These are phyloP conservation scores for Chlamydomonas eustigma DNA, from an alignment of 139 green algal genomes.

Conservation along the genomic window DNA sequence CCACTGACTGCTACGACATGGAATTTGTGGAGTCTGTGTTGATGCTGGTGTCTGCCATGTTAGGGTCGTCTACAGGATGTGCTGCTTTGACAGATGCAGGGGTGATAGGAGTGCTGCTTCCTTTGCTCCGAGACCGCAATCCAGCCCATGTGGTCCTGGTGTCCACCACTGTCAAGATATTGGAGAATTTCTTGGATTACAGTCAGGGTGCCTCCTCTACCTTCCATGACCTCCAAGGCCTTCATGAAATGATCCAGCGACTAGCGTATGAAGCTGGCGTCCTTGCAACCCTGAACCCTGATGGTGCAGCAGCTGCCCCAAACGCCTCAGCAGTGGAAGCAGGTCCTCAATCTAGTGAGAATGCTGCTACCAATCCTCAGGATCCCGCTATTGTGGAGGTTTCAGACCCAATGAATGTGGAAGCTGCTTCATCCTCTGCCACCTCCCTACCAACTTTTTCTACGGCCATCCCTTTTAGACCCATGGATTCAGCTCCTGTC, in stretches of 20 bases:
- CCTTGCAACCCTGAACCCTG: neutral
- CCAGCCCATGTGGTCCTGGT: slow-evolving; percentile 68
- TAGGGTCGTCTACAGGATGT: slow-evolving; percentile 61
- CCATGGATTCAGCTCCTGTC: neutral
- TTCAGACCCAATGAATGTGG: neutral
- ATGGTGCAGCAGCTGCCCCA: neutral
- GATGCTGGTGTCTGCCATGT: slow-evolving; percentile 67
- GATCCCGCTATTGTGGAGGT: neutral
- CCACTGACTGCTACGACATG: slow-evolving; percentile 15
- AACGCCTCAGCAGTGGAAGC: neutral
- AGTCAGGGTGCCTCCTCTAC: slow-evolving; percentile 47
- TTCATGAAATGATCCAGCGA: slow-evolving; percentile 66
- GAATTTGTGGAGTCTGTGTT: slow-evolving; percentile 84
- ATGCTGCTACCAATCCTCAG: neutral
- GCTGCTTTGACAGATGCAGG: slow-evolving; percentile 73
- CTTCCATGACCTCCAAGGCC: slow-evolving; percentile 83
- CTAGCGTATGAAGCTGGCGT: slow-evolving; percentile 64
- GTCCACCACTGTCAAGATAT: slow-evolving; percentile 60
- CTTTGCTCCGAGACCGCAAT: slow-evolving; percentile 58
- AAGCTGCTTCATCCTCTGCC: neutral
- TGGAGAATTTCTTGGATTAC: slow-evolving; percentile 91
- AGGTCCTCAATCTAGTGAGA: neutral
- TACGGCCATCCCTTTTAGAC: too few relatives aligned
- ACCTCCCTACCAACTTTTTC: too few relatives aligned
- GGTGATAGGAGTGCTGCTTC: slow-evolving; percentile 79